Evolutionary conservation across 108 stramenopile species (phyloP), one percentile per base, ranked within the genome.

Genomic region (Aurantiochytrium sp.): DNA sequence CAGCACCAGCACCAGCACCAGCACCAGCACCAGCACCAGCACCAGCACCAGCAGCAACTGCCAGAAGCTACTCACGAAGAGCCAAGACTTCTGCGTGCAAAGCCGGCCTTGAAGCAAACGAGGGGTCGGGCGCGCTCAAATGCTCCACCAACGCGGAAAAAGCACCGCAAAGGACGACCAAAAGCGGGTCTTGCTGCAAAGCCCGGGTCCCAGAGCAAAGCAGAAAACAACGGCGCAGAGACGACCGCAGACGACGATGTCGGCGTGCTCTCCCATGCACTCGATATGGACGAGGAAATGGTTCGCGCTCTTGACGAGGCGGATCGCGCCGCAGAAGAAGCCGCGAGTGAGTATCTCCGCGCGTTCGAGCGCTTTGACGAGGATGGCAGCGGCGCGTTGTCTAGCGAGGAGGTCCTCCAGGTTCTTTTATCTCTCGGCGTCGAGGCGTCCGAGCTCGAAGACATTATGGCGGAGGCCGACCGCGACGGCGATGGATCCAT

Each of bases 291-390:
- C 19, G 59, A 65, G 2, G 59, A 65, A 65, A 65, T 65, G 59
- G 59, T 65, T 19, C 59, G 59, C 34, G 73, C 73, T 48, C 45
- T 81, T n/a, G 73, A 81, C 45, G 73, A 81, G 45, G 73, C 73
- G 21, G 73, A 81, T 17, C 73, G 73, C 6, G 42, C 39, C 12
- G 73, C 73, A 81, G 73, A 81, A 48, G 73, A 41, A 12, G 73
- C 39, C 3, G 73, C 73, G 24, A 48, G 45, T 12, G 42, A 41
- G 73, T 81, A 81, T 24, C 32, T 81, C 0, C 39, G 30, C 6
- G 73, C 73, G 6, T 81, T 81, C 32, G 42, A 81, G 24, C 42
- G 24, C 10, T 81, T 81, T 2, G 73, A 81, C 32, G 27, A 41
- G 24, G 73, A 81, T 48, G 73, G 73, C 12, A 81, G 73, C 24